Percentiles rank a stretch among this genome's conserved stretches.
Evolutionary conservation across 2,329 filamentous ascomycete species (phyloP).

Genomic region (Pseudogymnoascus verrucosus): DNA sequence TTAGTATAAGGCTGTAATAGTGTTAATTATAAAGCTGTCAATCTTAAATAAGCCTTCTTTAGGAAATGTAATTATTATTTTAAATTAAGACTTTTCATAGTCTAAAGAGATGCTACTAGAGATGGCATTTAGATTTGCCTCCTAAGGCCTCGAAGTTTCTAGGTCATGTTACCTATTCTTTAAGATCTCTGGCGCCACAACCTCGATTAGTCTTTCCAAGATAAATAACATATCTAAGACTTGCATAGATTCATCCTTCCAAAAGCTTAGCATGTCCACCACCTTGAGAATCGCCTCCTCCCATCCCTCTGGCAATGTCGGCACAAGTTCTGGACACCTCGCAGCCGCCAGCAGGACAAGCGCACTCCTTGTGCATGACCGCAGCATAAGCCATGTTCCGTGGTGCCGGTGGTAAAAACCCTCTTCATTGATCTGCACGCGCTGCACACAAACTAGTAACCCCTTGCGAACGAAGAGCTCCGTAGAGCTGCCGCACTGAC

Average conservation of each 20-base stretch:
- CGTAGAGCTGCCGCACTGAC: constrained; percentile 14
- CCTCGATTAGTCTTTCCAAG: constrained; percentile 7
- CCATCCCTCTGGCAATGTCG: constrained; percentile 17
- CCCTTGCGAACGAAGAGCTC: constrained; percentile 25
- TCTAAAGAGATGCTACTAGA: too few relatives aligned
- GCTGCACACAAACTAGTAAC: constrained; percentile 25
- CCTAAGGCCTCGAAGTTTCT: too few relatives aligned
- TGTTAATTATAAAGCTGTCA: too few relatives aligned
- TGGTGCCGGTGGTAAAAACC: constrained; percentile 38
- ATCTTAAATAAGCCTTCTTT: too few relatives aligned
- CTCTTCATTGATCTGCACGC: constrained; percentile 28
- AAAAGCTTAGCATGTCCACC: constrained; percentile 18
- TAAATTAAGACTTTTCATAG: too few relatives aligned
- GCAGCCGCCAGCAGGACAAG: constrained; percentile 31
- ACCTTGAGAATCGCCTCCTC: constrained; percentile 14
- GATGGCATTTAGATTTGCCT: too few relatives aligned
- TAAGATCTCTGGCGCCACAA: background rate
- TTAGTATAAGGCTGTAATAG: too few relatives aligned
- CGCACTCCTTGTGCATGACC: constrained; percentile 33
- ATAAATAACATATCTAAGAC: constrained; percentile 10
- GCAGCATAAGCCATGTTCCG: constrained; percentile 36
- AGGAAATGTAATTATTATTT: too few relatives aligned
- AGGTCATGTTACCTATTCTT: background rate
- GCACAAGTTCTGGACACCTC: constrained; percentile 8
- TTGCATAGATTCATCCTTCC: constrained; percentile 14